A percentile compares a stretch with the other conserved stretches of the same genome.
phyloP scores from a whole-genome alignment of 306 rosid species.

The Cucurbita argyrosperma region DNA sequence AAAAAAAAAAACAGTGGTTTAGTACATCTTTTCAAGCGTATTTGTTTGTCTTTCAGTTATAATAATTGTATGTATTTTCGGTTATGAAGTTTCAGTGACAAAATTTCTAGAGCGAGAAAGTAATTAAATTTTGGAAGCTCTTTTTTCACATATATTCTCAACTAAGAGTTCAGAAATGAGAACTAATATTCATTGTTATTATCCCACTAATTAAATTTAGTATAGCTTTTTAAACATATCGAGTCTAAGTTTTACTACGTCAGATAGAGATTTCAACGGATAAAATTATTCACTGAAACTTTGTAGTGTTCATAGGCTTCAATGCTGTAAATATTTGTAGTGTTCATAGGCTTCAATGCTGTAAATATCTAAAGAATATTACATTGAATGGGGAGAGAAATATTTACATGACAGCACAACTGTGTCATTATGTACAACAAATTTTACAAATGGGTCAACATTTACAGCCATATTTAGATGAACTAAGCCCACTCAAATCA shows the following conservation, averaged over 20 bases:
- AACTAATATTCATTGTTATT: too few relatives aligned
- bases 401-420: not conserved
- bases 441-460: slow-evolving; percentile 1
- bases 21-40: not conserved
- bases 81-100: not conserved
- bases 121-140: not conserved
- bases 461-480: not conserved
- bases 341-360: not conserved
- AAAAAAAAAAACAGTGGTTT: not conserved
- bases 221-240: too few relatives aligned
- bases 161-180: too few relatives aligned
- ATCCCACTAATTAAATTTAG: too few relatives aligned
- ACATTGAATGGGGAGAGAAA: not conserved
- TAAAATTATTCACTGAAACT: not conserved
- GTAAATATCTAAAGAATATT: not conserved
- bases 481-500: not conserved
- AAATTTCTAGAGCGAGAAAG: not conserved
- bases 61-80: not conserved
- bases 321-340: not conserved
- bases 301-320: not conserved
- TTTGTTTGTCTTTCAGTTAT: not conserved
- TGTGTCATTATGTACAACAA: not conserved
- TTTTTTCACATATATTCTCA: too few relatives aligned
- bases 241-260: too few relatives aligned
- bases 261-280: too few relatives aligned